A percentile compares a stretch with the other conserved stretches of the same genome.
phyloP scores from a whole-genome alignment of 1,284 basidiomycete species.

The Moniliophthora roreri region DNA sequence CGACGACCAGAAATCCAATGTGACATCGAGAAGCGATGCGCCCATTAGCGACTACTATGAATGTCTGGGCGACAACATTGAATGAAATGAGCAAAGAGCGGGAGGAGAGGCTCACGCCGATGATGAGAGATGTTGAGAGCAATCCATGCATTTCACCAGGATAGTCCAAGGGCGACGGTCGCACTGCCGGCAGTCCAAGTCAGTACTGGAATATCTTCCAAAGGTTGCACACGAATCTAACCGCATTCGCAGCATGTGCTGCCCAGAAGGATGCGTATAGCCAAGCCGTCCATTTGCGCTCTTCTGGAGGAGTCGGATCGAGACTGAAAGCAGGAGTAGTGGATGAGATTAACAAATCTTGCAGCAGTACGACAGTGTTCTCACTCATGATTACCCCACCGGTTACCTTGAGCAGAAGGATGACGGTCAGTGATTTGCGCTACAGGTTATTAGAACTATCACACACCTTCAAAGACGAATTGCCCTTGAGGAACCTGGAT shows the following conservation, averaged over 20 bases:
- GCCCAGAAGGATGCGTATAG: constrained; percentile 15
- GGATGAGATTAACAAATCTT: neutral
- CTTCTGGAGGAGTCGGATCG: constrained; percentile 16
- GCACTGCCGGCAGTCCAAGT: constrained; percentile 15
- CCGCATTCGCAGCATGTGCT: constrained; percentile 16
- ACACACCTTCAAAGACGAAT: constrained; percentile 12
- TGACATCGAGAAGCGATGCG: constrained; percentile 16
- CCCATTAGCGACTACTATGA: constrained; percentile 16
- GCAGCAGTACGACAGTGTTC: neutral
- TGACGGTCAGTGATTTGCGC: neutral
- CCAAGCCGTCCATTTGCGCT: constrained; percentile 17
- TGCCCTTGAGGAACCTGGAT: constrained; percentile 13
- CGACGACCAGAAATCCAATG: constrained; percentile 15
- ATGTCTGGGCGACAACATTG: constrained; percentile 5
- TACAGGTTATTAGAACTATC: neutral
- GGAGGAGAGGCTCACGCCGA: constrained; percentile 9
- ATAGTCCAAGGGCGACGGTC: constrained; percentile 11
- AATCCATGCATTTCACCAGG: constrained; percentile 18
- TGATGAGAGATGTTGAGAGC: constrained; percentile 16
- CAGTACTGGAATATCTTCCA: neutral
- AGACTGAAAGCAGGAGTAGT: constrained; percentile 5
- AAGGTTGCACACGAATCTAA: neutral
- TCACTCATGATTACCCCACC: constrained; percentile 18
- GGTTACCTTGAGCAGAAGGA: neutral
- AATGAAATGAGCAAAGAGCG: neutral